Conservation (phyloP, 2,329 filamentous ascomycete genomes). For the Botrytis elliptica region DNA sequence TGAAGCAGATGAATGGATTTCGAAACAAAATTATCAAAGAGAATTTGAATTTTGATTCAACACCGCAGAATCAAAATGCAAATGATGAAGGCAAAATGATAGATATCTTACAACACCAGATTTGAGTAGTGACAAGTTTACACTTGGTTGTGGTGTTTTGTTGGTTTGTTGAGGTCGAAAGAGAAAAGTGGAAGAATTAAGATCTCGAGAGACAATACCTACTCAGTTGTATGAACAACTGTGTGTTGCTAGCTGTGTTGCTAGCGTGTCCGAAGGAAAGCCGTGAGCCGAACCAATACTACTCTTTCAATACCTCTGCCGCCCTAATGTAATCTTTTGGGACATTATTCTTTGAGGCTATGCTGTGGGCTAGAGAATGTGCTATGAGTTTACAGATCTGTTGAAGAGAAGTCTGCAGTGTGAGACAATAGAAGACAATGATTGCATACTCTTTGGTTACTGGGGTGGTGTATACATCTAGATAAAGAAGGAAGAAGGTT, state of each 20-base stretch:
- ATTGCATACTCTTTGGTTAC: neutral
- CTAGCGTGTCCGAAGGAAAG: slow-evolving; percentile 5
- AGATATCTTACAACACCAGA: neutral
- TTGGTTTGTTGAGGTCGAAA: neutral
- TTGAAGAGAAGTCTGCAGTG: neutral
- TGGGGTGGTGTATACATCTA: neutral
- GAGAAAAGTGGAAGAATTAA: neutral
- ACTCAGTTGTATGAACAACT: neutral
- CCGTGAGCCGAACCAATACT: neutral
- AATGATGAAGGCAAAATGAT: neutral
- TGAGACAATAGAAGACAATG: neutral
- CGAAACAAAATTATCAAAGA: neutral
- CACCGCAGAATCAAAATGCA: neutral
- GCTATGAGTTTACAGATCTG: neutral
- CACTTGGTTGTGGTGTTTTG: neutral
- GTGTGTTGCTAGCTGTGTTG: too few species aligned
- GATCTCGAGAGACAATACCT: neutral
- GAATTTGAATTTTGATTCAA: neutral
- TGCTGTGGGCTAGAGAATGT: neutral
- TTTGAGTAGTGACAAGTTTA: neutral
- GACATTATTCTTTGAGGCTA: neutral
- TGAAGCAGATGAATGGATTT: neutral
- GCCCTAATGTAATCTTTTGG: neutral
- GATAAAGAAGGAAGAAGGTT: neutral
- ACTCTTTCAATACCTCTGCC: neutral